These are phyloP conservation scores for Ogataea angusta DNA, from an alignment of 805 yeast species.

Conservation along the genomic window DNA sequence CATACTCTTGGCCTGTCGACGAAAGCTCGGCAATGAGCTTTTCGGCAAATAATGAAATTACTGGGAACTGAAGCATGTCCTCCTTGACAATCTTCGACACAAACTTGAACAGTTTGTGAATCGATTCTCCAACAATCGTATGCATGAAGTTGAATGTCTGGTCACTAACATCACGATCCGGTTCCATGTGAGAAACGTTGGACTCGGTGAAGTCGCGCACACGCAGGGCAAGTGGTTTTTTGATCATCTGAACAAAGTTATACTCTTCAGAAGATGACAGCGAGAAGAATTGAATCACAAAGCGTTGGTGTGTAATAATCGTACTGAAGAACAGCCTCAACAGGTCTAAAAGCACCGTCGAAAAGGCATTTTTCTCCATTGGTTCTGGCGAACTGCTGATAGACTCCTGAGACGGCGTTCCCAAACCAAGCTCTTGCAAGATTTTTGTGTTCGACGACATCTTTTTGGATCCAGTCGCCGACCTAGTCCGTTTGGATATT, in stretches of 20 bases:
- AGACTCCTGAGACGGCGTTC: background rate
- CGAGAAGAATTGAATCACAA: slow-evolving; percentile 43
- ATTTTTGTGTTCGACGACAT: slow-evolving; percentile 19
- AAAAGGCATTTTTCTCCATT: slow-evolving; percentile 2
- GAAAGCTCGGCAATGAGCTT: slow-evolving; percentile 35
- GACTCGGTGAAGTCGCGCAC: slow-evolving; percentile 15
- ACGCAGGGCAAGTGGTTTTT: slow-evolving; percentile 27
- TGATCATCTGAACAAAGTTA: slow-evolving; percentile 42
- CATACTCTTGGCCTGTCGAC: slow-evolving; percentile 62
- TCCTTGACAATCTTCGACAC: slow-evolving; percentile 36
- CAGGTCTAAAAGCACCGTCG: slow-evolving; percentile 3
- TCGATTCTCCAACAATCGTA: slow-evolving; percentile 26
- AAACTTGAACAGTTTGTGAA: slow-evolving; percentile 30
- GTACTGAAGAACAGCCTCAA: slow-evolving; percentile 16
- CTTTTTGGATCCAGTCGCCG: slow-evolving; percentile 10
- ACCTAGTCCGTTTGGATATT: slow-evolving; percentile 9
- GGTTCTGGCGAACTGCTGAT: background rate
- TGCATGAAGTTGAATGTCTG: slow-evolving; percentile 30
- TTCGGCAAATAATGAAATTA: slow-evolving; percentile 42
- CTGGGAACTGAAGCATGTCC: slow-evolving; percentile 41
- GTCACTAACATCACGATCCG: slow-evolving; percentile 32
- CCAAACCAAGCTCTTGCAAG: slow-evolving; percentile 28
- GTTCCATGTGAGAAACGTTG: slow-evolving; percentile 20
- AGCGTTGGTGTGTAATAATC: slow-evolving; percentile 43
- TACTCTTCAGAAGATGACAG: slow-evolving; percentile 38